Evolutionary conservation across 495 filamentous ascomycete species (phyloP).

Genomic region (Neurospora sp.): DNA sequence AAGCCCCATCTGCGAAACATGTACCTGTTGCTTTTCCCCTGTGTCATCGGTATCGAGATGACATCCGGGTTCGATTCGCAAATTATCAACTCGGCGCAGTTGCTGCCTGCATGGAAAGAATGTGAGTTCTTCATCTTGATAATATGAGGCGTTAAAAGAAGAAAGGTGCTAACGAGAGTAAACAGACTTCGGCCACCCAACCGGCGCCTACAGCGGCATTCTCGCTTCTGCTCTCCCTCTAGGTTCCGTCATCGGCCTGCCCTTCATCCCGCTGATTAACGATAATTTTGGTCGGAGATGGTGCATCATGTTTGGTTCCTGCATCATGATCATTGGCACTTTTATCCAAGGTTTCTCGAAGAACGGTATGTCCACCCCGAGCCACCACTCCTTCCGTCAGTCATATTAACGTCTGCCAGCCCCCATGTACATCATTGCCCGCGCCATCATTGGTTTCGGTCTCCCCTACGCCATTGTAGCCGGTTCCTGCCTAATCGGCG

Average conservation of each 20-base stretch:
- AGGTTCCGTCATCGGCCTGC: conserved; percentile 42
- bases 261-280: conserved; percentile 49
- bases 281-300: conserved; percentile 45
- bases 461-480: conserved; percentile 54
- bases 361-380: conserved; percentile 28
- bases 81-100: conserved; percentile 58
- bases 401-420: background rate
- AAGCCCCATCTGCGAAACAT: conserved; percentile 51
- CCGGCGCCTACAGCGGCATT: conserved; percentile 35
- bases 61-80: conserved; percentile 64
- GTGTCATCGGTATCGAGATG: conserved; percentile 61
- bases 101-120: conserved; percentile 45
- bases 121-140: conserved; percentile 32
- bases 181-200: conserved; percentile 33
- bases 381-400: background rate
- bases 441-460: conserved; percentile 53
- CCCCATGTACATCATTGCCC: conserved; percentile 53
- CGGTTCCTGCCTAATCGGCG: conserved; percentile 52
- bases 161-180: background rate
- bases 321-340: conserved; percentile 47
- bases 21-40: conserved; percentile 55
- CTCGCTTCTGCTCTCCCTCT: conserved; percentile 35
- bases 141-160: background rate
- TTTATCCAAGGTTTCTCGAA: conserved; percentile 43
- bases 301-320: conserved; percentile 50